Evolutionary conservation across 768 basidiomycete species (phyloP).

Genomic region (Tylopilus rubrobrunneus): DNA sequence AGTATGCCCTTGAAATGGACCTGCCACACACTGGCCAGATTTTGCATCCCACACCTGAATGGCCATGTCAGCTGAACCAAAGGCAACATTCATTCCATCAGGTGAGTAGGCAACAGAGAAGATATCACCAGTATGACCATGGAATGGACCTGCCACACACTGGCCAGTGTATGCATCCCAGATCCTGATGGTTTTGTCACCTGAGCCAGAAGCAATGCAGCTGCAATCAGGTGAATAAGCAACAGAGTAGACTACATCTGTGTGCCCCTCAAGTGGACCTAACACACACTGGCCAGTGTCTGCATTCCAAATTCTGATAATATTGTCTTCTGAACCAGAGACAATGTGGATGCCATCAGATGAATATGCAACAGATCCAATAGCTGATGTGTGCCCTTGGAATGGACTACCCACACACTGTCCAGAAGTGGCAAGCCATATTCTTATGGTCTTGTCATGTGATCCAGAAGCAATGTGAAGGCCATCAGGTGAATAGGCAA

Average conservation of each 20-base stretch:
- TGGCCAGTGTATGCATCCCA: background rate
- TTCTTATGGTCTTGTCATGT: no score
- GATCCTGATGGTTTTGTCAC: background rate
- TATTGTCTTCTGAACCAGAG: background rate
- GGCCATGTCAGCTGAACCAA: no score
- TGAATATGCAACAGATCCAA: background rate
- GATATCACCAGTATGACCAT: background rate
- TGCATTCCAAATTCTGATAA: background rate
- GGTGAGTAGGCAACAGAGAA: no score
- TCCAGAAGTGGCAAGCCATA: no score
- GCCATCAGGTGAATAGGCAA: no score
- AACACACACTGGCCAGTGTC: background rate
- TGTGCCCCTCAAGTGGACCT: background rate
- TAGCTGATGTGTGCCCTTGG: background rate
- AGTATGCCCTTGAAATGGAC: background rate
- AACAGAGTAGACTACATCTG: background rate
- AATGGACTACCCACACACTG: no score
- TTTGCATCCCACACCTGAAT: no score
- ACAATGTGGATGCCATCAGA: slow-evolving; percentile 2
- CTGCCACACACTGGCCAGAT: background rate
- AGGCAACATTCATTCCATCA: no score
- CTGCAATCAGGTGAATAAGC: background rate
- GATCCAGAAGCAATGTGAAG: no score
- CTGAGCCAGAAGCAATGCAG: background rate
- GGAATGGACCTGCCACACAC: background rate